phyloP scores from a whole-genome alignment of 192 early-diverging fungal species.

The Entophlyctis luteolus region DNA sequence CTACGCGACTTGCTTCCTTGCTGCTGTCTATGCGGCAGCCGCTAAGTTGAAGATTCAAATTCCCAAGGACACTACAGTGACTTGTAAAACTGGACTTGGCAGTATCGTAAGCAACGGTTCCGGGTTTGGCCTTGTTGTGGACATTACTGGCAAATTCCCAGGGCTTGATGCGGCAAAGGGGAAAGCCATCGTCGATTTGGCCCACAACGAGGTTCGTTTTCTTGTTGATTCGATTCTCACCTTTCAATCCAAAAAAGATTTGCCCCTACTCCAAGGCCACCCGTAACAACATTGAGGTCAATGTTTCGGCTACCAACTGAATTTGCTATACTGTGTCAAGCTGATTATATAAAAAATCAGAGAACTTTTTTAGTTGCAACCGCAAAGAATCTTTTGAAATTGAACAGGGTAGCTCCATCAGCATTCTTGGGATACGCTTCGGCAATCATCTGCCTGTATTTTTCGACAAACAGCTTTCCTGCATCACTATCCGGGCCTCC shows the following conservation, averaged over 20 bases:
- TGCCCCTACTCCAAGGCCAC: constrained; percentile 46
- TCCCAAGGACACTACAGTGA: constrained; percentile 32
- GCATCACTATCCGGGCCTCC: constrained; percentile 7
- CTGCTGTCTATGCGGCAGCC: constrained; percentile 37
- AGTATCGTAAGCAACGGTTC: constrained; percentile 2
- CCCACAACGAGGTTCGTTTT: constrained; percentile 19
- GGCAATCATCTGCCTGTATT: constrained; percentile 6
- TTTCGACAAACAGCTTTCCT: background rate
- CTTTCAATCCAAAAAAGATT: constrained; percentile 2
- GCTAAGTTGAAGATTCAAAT: constrained; percentile 26
- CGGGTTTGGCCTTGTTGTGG: constrained; percentile 31
- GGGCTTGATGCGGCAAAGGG: constrained; percentile 32
- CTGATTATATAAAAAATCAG: background rate
- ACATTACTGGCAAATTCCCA: constrained; percentile 18
- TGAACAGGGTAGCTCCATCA: constrained; percentile 4
- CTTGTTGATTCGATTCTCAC: background rate
- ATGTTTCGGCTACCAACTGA: background rate
- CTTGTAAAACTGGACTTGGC: constrained; percentile 22
- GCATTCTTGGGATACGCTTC: constrained; percentile 11
- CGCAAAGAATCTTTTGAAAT: constrained; percentile 12
- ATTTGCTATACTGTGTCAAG: background rate
- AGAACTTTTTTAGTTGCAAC: constrained; percentile 1
- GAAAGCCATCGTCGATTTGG: constrained; percentile 27
- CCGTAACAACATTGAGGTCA: constrained; percentile 33
- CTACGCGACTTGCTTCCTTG: constrained; percentile 44